A percentile compares a stretch with the other conserved stretches of the same genome.
phyloP scores from a whole-genome alignment of 257 asterid genomes.

The Petunia axillaris region DNA sequence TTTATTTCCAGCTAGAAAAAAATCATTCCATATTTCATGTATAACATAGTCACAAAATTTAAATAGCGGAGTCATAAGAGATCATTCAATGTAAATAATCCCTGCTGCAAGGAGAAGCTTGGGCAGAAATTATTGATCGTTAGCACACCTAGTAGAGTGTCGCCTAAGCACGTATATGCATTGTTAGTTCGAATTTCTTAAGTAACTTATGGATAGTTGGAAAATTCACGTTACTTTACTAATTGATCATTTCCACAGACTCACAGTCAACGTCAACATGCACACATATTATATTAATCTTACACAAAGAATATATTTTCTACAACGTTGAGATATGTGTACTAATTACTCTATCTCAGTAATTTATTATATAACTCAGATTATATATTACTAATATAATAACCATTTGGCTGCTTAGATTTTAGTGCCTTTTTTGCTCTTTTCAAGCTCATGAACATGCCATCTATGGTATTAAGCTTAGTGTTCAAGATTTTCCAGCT shows the following conservation, averaged over 20 bases:
- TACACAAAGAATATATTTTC: background rate
- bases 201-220: too few species aligned
- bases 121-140: background rate
- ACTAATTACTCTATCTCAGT: constrained; percentile 10
- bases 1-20: too few species aligned
- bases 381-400: background rate
- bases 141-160: background rate
- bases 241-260: too few species aligned
- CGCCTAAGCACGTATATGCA: background rate
- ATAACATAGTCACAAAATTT: too few species aligned
- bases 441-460: constrained; percentile 23
- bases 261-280: constrained; percentile 35
- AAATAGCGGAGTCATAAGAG: too few species aligned
- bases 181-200: background rate
- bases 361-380: background rate
- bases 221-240: too few species aligned
- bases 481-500: constrained; percentile 39
- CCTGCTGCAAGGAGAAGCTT: too few species aligned
- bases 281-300: background rate
- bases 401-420: constrained; percentile 8
- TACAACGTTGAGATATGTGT: background rate
- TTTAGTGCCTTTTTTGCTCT: constrained; percentile 28
- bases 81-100: too few species aligned
- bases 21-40: too few species aligned
- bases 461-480: constrained; percentile 27